These are phyloP conservation scores for Cladosporium sp. DNA, from an alignment of 2,329 filamentous ascomycete species.

Conservation along the genomic window DNA sequence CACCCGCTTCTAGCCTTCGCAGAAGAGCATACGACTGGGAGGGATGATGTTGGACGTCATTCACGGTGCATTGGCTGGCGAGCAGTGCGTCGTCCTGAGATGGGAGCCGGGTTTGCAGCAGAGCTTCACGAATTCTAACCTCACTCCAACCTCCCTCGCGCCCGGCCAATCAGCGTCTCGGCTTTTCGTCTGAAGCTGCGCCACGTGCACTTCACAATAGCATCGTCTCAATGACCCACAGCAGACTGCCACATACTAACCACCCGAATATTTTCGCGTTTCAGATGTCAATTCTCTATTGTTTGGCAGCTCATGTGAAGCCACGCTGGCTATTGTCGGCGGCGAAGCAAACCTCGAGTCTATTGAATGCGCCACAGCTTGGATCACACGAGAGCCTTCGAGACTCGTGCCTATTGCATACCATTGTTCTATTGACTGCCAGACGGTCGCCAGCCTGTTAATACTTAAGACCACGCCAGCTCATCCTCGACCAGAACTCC, in stretches of 20 bases:
- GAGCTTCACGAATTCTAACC: slow-evolving; percentile 1
- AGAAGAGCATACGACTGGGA: background rate
- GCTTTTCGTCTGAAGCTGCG: background rate
- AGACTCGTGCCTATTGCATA: slow-evolving; percentile 4
- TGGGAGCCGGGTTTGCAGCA: background rate
- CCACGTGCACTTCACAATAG: background rate
- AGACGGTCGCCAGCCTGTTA: background rate
- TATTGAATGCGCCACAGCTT: slow-evolving; percentile 9
- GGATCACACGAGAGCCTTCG: background rate
- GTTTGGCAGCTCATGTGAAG: background rate
- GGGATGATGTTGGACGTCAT: background rate
- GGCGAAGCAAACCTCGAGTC: slow-evolving; percentile 6
- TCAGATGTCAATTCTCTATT: slow-evolving; percentile 13
- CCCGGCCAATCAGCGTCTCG: background rate
- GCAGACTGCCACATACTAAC: background rate
- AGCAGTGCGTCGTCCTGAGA: background rate
- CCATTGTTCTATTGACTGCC: slow-evolving; percentile 17
- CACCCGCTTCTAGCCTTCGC: background rate
- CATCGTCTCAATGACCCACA: background rate
- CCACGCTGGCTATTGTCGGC: slow-evolving; percentile 4
- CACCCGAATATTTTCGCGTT: background rate
- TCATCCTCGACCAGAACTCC: slow-evolving; percentile 12
- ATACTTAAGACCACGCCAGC: slow-evolving; percentile 6
- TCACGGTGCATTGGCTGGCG: background rate
- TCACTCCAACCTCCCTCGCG: background rate